A percentile compares a stretch with the other conserved stretches of the same genome.
These are phyloP conservation scores for Xylariaceae sp. DNA, from an alignment of 2,329 filamentous ascomycete species.

Conservation along the genomic window DNA sequence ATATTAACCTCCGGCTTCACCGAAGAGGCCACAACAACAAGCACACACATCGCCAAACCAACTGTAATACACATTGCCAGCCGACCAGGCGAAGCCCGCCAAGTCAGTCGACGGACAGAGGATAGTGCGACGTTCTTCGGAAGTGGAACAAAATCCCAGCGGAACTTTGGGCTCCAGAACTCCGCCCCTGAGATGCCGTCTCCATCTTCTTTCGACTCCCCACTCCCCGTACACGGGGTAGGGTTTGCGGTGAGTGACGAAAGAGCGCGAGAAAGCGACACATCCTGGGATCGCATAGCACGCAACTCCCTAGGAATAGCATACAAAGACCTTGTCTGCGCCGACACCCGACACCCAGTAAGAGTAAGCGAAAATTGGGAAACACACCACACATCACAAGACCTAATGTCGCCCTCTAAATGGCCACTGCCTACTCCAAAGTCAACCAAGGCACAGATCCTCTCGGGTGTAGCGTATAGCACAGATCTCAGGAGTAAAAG, in stretches of 20 bases:
- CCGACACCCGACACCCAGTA: slow-evolving; percentile 13
- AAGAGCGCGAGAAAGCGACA: slow-evolving; percentile 17
- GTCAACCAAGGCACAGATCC: slow-evolving; percentile 11
- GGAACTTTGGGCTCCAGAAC: slow-evolving; percentile 18
- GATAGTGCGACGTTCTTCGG: slow-evolving; percentile 26
- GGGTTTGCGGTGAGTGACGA: not conserved
- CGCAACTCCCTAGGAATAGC: slow-evolving; percentile 28
- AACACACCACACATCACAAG: slow-evolving; percentile 12
- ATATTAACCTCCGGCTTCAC: slow-evolving; percentile 26
- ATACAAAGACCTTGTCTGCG: slow-evolving; percentile 24
- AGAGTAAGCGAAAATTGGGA: slow-evolving; percentile 22
- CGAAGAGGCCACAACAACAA: slow-evolving; percentile 25
- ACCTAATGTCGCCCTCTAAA: slow-evolving; percentile 20
- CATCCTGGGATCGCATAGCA: slow-evolving; percentile 23
- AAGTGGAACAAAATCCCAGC: slow-evolving; percentile 23
- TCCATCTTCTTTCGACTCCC: slow-evolving; percentile 6
- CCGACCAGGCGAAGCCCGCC: slow-evolving; percentile 26
- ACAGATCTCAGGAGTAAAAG: slow-evolving; percentile 12
- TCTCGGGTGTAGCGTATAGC: not conserved
- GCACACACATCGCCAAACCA: slow-evolving; percentile 24
- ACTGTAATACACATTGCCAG: slow-evolving; percentile 32
- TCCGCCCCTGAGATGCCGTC: slow-evolving; percentile 4
- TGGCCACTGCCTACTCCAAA: slow-evolving; percentile 21
- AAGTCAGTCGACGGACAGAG: slow-evolving; percentile 24
- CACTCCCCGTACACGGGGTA: not conserved